Percentiles rank a stretch among this genome's conserved stretches.
These are phyloP conservation scores for Neonectria hederae DNA, from an alignment of 2,329 filamentous ascomycete genomes.

Conservation along the genomic window DNA sequence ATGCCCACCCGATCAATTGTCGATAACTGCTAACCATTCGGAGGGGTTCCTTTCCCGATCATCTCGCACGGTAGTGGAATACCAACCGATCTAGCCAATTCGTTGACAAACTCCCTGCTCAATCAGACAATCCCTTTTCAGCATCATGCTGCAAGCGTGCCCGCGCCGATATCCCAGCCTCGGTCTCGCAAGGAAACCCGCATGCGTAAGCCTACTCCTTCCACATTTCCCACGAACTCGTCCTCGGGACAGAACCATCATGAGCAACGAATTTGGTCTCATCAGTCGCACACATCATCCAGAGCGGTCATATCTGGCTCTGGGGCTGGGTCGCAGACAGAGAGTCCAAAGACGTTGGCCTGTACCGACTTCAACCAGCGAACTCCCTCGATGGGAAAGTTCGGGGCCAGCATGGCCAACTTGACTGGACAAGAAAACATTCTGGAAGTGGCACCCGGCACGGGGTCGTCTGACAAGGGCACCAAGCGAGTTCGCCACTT, in stretches of 20 bases:
- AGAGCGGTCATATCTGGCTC: slow-evolving; percentile 30
- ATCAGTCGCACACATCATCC: slow-evolving; percentile 47
- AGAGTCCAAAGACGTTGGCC: slow-evolving; percentile 25
- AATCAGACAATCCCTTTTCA: slow-evolving; percentile 57
- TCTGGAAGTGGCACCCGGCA: slow-evolving; percentile 21
- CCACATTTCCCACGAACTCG: slow-evolving; percentile 30
- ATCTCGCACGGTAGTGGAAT: slow-evolving; percentile 31
- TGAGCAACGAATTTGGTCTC: slow-evolving; percentile 54
- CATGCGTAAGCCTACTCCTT: slow-evolving; percentile 31
- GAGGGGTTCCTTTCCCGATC: slow-evolving; percentile 33
- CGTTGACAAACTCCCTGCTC: slow-evolving; percentile 59
- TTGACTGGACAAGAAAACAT: slow-evolving; percentile 22
- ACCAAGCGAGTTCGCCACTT: slow-evolving; percentile 57
- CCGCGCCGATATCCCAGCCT: slow-evolving; percentile 49
- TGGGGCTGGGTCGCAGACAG: slow-evolving; percentile 23
- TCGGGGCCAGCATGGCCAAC: slow-evolving; percentile 11
- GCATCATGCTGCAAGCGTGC: slow-evolving; percentile 43
- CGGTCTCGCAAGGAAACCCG: slow-evolving; percentile 58
- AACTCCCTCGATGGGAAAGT: slow-evolving; percentile 14
- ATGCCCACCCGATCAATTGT: neutral
- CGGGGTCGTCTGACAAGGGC: slow-evolving; percentile 46
- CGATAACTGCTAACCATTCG: slow-evolving; percentile 1
- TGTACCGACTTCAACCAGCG: slow-evolving; percentile 21
- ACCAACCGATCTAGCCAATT: slow-evolving; percentile 50
- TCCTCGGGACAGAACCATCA: slow-evolving; percentile 35